Evolutionary conservation across 2,329 filamentous ascomycete species (phyloP), one percentile per base, ranked within the genome.

Genomic region (Trichoderma aggressivum): DNA sequence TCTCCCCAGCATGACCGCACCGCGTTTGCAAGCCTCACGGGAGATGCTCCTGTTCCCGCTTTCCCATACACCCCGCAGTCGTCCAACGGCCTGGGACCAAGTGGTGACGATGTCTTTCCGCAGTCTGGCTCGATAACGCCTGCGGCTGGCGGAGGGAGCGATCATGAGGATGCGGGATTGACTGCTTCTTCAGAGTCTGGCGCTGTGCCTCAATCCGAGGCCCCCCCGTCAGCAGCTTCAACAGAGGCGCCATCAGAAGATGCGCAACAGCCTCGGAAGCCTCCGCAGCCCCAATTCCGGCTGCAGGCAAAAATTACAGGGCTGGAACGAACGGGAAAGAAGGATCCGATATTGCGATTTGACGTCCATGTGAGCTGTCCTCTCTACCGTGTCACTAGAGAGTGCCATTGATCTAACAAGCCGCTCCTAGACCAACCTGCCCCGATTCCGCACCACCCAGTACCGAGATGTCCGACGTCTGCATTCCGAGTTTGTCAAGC

Each of bases 391-490:
- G 4, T 21, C 18, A 7, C 1, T 2, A 14, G 18, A 6, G 16
- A 43, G 24, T 11, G 5, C 10, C 18, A 36, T 36, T 26, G 28
- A 26, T 56, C 72, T 73, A 43, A 74, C 36, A 21, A 60, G 3
- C 2, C 56, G 21, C 34, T 26, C 10, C 30, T 71, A 99, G 96
- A 99, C 96, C 75, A 99, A 99, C 82, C 91, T 99, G n/a, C 94
- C 95, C 67, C 95, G 95, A 76, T 99, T 98, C 82, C 90, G 96
- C 77, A 99, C 96, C 0, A 99, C 96, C 6, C 96, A 99, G 81
- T 99, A 98, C 83, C 94, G 96, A 78, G 96, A 99, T 82, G 94
- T 99, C 75, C 92, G 96, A 76, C 93, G 96, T 72, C 91, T 97
- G 73, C 96, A 99, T 82, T 94, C 93, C 61, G 96, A 99, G 80